phyloP scores from a whole-genome alignment of 768 basidiomycete genomes.

The Ramaria rubella region DNA sequence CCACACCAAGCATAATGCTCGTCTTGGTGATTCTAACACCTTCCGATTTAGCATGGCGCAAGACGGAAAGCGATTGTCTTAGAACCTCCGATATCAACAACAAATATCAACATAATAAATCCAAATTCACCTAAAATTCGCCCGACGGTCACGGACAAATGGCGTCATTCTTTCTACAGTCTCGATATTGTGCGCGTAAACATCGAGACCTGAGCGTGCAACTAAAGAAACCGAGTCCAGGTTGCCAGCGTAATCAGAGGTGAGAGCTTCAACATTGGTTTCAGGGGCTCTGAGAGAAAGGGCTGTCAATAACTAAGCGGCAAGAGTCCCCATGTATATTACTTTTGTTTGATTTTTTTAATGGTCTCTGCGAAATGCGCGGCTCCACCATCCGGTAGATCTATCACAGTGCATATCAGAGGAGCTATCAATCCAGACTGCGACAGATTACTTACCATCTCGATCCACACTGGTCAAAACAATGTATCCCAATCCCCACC shows the following conservation, averaged over 20 bases:
- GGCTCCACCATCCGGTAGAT: constrained; percentile 87
- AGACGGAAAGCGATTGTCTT: constrained; percentile 65
- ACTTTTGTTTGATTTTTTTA: constrained; percentile 93
- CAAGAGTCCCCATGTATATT: constrained; percentile 15
- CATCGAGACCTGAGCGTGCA: constrained; percentile 90
- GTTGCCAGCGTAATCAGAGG: constrained; percentile 86
- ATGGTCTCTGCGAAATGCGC: constrained; percentile 96
- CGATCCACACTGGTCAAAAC: constrained; percentile 95
- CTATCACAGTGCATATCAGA: constrained; percentile 34
- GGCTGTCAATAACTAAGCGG: not conserved
- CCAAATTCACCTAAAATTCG: constrained; percentile 55
- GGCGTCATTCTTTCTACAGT: constrained; percentile 93
- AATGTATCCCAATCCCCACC: constrained; percentile 98
- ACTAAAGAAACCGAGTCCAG: constrained; percentile 71
- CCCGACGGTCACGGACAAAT: constrained; percentile 90
- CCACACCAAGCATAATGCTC: constrained; percentile 97
- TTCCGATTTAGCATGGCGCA: constrained; percentile 76
- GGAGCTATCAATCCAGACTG: not conserved
- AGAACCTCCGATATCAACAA: not conserved
- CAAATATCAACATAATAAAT: constrained; percentile 16
- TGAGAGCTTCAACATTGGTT: constrained; percentile 93
- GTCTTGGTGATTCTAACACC: constrained; percentile 92
- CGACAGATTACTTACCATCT: constrained; percentile 58
- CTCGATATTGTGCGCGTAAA: constrained; percentile 97
- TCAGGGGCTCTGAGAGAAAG: constrained; percentile 66